phyloP scores from a whole-genome alignment of 2,329 filamentous ascomycete genomes.

The Beauveria rudraprayagi region DNA sequence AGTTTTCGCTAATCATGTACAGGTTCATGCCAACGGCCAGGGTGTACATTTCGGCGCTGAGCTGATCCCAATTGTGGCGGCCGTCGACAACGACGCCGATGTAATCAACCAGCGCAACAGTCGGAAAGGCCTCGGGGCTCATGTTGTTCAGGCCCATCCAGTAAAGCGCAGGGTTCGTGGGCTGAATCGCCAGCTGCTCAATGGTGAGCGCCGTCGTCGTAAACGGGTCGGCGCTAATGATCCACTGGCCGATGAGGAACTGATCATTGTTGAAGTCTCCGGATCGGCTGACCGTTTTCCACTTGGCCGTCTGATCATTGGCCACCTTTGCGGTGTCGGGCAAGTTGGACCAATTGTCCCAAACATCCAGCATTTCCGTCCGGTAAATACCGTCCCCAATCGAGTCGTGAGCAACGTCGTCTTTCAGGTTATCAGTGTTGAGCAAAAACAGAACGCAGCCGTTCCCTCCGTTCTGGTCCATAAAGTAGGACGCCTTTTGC shows the following conservation, averaged over 20 bases:
- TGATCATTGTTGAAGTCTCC: slow-evolving; percentile 16
- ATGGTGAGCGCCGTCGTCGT: slow-evolving; percentile 20
- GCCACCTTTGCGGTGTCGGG: slow-evolving; percentile 19
- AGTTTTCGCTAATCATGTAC: slow-evolving; percentile 28
- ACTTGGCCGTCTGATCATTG: slow-evolving; percentile 17
- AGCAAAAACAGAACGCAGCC: slow-evolving; percentile 28
- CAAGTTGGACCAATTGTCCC: slow-evolving; percentile 25
- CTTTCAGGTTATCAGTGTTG: slow-evolving; percentile 16
- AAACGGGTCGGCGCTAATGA: slow-evolving; percentile 21
- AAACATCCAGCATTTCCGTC: slow-evolving; percentile 16
- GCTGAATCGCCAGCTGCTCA: slow-evolving; percentile 23
- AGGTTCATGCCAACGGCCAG: slow-evolving; percentile 24
- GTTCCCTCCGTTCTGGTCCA: slow-evolving; percentile 24
- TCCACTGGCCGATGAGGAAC: slow-evolving; percentile 26
- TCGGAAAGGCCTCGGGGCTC: slow-evolving; percentile 22
- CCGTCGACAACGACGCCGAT: slow-evolving; percentile 22
- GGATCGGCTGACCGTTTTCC: slow-evolving; percentile 16
- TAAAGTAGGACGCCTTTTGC: slow-evolving; percentile 21
- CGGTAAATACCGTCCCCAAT: slow-evolving; percentile 24
- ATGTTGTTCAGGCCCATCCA: slow-evolving; percentile 24
- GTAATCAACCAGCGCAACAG: slow-evolving; percentile 25
- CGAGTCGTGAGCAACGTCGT: slow-evolving; percentile 17
- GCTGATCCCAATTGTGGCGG: slow-evolving; percentile 19
- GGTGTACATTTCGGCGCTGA: slow-evolving; percentile 25
- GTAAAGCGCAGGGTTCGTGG: slow-evolving; percentile 28